Evolutionary conservation across 2,329 filamentous ascomycete species (phyloP).

Genomic region (Fusarium luffae): DNA sequence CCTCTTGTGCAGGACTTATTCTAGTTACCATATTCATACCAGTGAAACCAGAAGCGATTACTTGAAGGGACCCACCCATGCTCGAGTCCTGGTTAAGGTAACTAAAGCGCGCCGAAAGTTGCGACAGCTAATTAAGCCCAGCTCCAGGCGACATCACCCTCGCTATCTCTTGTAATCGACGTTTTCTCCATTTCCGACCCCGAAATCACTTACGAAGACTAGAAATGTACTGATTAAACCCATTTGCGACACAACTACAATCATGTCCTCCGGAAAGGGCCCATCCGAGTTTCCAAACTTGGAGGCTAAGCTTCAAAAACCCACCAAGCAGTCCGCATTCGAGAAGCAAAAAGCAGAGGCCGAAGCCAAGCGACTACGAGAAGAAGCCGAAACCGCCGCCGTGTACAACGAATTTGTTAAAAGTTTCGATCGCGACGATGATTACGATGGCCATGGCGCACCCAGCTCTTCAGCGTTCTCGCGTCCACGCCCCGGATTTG

Average conservation of each 20-base stretch:
- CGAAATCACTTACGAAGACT: not conserved
- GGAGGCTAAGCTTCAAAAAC: conserved; percentile 80
- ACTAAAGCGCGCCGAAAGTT: conserved; percentile 3
- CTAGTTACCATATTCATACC: not conserved
- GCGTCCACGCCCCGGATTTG: conserved; percentile 46
- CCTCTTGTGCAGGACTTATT: not conserved
- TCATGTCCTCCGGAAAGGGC: conserved; percentile 62
- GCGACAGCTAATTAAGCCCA: conserved; percentile 13
- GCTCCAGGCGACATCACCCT: conserved; percentile 3
- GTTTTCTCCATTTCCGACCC: not conserved
- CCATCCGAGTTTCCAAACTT: conserved; percentile 74
- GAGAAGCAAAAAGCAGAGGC: conserved; percentile 90
- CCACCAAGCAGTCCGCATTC: conserved; percentile 86
- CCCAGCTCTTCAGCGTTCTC: conserved; percentile 25
- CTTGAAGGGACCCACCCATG: conserved; percentile 7
- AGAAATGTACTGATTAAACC: conserved; percentile 26
- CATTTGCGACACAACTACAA: conserved; percentile 14
- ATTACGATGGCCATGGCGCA: conserved; percentile 49
- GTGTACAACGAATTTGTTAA: conserved; percentile 90
- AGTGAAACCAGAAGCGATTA: not conserved
- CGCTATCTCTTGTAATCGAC: not conserved
- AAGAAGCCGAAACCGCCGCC: conserved; percentile 87
- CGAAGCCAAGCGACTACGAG: conserved; percentile 85
- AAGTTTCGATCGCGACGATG: conserved; percentile 74
- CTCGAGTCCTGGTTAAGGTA: not conserved